Evolutionary conservation across 208 protist genomes (phyloP).

Genomic region (Naegleria lovaniensis): DNA sequence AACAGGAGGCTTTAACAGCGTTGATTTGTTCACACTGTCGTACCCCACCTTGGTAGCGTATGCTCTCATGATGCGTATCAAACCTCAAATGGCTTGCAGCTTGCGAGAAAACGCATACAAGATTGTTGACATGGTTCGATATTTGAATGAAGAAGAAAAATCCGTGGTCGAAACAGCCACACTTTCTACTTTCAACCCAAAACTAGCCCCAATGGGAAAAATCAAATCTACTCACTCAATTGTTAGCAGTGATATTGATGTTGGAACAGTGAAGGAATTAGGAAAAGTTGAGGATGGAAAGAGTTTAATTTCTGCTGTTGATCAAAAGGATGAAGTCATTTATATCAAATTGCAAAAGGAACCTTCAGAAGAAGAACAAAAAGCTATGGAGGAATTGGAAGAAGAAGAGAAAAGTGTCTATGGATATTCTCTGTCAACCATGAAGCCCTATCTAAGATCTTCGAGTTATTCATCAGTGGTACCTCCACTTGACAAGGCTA

Average conservation of each 20-base stretch:
- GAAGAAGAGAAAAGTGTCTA: not conserved
- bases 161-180: not conserved
- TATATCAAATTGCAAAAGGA: not conserved
- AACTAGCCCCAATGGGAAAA: not conserved
- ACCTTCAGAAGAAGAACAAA: not conserved
- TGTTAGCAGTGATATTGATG: no score
- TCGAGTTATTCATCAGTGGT: no score
- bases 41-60: not conserved
- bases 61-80: not conserved
- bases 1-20: not conserved
- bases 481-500: no score
- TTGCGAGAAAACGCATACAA: not conserved
- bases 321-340: not conserved
- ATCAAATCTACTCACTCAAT: not conserved
- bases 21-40: not conserved
- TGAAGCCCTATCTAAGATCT: no score
- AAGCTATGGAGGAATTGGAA: not conserved
- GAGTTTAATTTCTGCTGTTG: not conserved
- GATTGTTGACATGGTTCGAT: not conserved
- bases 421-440: not conserved
- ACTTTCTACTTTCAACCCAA: not conserved
- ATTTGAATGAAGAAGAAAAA: not conserved
- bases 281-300: not conserved
- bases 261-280: not conserved
- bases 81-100: constrained; percentile 8